Conservation (phyloP, 805 yeast genomes). For the Teunomyces atbi region DNA sequence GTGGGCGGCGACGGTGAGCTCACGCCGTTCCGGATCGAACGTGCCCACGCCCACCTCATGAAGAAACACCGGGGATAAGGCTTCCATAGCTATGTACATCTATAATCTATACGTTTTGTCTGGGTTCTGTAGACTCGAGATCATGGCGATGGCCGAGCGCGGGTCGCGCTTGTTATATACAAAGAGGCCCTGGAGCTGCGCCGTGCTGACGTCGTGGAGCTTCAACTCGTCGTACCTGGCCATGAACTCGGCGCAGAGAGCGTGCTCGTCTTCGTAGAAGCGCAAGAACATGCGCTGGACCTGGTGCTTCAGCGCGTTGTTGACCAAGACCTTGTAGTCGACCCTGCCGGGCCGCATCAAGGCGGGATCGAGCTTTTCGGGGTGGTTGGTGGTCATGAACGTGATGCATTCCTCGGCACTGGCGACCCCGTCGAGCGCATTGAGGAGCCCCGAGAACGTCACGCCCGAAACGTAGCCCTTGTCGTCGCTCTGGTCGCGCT, state of each 20-base stretch:
- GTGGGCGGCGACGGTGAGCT: slow-evolving; percentile 31
- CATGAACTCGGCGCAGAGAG: slow-evolving; percentile 52
- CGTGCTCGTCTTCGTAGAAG: slow-evolving; percentile 68
- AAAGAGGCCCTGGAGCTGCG: slow-evolving; percentile 92
- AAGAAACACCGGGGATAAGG: slow-evolving; percentile 38
- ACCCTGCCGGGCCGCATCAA: slow-evolving; percentile 92
- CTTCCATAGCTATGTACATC: not conserved
- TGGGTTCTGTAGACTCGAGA: slow-evolving; percentile 43
- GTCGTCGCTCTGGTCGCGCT: slow-evolving; percentile 72
- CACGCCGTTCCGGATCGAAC: slow-evolving; percentile 39
- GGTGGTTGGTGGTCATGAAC: slow-evolving; percentile 98
- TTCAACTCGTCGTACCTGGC: slow-evolving; percentile 46
- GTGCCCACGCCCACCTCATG: slow-evolving; percentile 30
- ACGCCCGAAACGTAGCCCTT: slow-evolving; percentile 84
- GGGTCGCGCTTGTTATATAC: slow-evolving; percentile 89
- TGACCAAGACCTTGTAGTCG: slow-evolving; percentile 77
- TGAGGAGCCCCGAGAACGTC: slow-evolving; percentile 89
- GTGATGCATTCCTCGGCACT: slow-evolving; percentile 95
- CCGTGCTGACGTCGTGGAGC: slow-evolving; percentile 67
- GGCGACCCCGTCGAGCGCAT: slow-evolving; percentile 96
- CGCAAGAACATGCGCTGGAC: slow-evolving; percentile 80
- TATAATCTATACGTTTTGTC: no score
- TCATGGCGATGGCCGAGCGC: slow-evolving; percentile 66
- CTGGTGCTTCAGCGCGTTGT: slow-evolving; percentile 84
- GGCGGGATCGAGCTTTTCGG: slow-evolving; percentile 91